Percentiles rank a stretch among this genome's conserved stretches.
Evolutionary conservation across 2,329 filamentous ascomycete genomes (phyloP).

Genomic region (Aspergillus sojae): DNA sequence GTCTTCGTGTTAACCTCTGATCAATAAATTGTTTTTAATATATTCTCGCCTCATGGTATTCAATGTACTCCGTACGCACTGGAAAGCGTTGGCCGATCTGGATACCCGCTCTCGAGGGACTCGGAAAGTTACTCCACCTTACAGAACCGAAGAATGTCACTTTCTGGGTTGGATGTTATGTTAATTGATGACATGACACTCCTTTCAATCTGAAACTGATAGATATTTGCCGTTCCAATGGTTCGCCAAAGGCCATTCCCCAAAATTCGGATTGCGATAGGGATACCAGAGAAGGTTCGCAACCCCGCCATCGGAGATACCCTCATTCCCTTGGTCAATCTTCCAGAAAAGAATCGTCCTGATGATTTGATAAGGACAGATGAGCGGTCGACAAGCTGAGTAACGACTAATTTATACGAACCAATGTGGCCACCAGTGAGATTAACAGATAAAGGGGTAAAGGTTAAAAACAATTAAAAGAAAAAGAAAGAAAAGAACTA

Average conservation of each 20-base stretch:
- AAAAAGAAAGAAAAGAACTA: neutral
- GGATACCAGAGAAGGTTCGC: neutral
- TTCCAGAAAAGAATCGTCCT: neutral
- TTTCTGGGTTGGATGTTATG: constrained; percentile 10
- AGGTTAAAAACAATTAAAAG: constrained; percentile 4
- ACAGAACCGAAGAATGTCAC: constrained; percentile 21
- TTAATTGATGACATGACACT: constrained; percentile 12
- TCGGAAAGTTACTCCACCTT: constrained; percentile 17
- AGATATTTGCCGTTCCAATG: constrained; percentile 9
- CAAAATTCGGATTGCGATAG: neutral
- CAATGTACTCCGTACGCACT: neutral
- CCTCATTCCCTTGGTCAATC: neutral
- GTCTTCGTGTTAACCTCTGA: neutral
- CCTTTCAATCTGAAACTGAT: constrained; percentile 16
- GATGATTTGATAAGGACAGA: neutral
- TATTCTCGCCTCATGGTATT: neutral
- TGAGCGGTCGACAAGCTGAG: neutral
- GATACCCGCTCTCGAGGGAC: constrained; percentile 15
- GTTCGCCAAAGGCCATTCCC: constrained; percentile 1
- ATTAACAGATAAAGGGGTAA: constrained; percentile 1
- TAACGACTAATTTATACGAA: constrained; percentile 3
- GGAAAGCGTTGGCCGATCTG: constrained; percentile 16
- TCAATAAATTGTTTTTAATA: neutral
- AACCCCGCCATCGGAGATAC: constrained; percentile 3
- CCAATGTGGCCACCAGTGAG: neutral